phyloP scores from a whole-genome alignment of 352 stramenopile genomes.

The Pythium plurisporium region DNA sequence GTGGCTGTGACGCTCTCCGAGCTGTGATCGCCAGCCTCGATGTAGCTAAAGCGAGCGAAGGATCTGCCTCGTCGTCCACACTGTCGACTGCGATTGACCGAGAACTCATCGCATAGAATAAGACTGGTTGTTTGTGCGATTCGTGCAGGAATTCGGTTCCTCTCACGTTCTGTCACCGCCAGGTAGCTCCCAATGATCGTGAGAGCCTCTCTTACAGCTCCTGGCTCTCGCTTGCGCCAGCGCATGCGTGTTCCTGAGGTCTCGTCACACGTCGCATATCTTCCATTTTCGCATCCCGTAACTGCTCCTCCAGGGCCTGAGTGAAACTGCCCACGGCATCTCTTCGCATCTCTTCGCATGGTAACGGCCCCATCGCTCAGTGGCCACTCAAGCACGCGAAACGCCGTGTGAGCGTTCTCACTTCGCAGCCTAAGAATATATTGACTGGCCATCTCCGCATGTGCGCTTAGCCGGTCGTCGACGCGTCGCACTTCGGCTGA shows the following conservation, averaged over 20 bases:
- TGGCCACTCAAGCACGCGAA: background rate
- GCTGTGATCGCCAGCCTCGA: background rate
- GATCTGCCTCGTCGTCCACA: background rate
- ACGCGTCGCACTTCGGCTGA: background rate
- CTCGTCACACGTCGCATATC: conserved; percentile 16
- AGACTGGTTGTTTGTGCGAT: no score
- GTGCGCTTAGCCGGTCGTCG: background rate
- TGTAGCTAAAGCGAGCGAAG: background rate
- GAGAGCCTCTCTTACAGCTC: no score
- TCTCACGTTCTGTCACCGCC: conserved; percentile 3
- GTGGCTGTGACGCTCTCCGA: background rate
- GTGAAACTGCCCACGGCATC: no score
- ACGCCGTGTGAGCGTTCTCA: no score
- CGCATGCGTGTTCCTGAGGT: no score
- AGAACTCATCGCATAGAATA: conserved; percentile 22
- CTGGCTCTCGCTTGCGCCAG: background rate
- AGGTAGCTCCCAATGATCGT: background rate
- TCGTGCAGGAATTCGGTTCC: conserved; percentile 3
- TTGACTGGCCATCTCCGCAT: background rate
- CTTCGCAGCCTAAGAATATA: conserved; percentile 5
- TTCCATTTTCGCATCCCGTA: background rate
- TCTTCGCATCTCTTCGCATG: background rate
- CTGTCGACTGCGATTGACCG: conserved; percentile 10
- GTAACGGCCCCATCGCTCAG: background rate
- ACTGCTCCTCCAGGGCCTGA: no score